Base-by-base conservation (phyloP, 331 rosid genomes). In the Malus hybrid region DNA sequence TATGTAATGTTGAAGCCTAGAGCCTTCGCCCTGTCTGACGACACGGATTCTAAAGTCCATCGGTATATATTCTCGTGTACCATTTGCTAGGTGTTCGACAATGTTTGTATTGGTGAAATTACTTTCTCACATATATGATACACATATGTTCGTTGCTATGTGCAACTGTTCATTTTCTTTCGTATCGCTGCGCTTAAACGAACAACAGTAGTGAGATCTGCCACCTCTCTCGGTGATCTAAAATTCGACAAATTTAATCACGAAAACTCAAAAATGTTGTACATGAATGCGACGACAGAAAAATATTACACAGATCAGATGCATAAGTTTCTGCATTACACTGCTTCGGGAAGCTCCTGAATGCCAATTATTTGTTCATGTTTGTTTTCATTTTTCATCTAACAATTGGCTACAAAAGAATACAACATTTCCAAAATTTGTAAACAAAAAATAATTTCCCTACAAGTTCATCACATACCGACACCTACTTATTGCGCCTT, bases 101-200 rank as follows among this genome's bases (percentile, higher is more conserved):
- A 70, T 66, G 83, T 52, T 67, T 86, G 84, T 67, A 82, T 64
- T 63, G 67, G 77, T 84, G 69, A 74, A 77, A 81, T 69, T 69
- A 50, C 74, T 78, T 82, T 71, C 64, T 80, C 79, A 79, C 85
- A 29, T 10, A 77, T 62, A 75, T 63, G 10, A 70, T 80, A 80
- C 77, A 65, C 74, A 64, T 58, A 55, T 34, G 44, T 68, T 63
- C 7, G 83, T 57, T 77, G 39, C 75, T 72, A 10, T 36, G 16
- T 34, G 67, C 58, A 70, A 70, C 0, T 53, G 3, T 53, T 53
- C 58, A 2, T 52, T 0, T 6, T 53, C 22, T 53, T 53, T 53
- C 58, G 2, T 7, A 53, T 53, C 22, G 10, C 20, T 18, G 22
- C 58, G 22, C 58, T 52, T 52, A 6, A 18, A 52, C 10, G 1